phyloP scores from a whole-genome alignment of 331 rosid genomes.

The Dryas integrifolia region DNA sequence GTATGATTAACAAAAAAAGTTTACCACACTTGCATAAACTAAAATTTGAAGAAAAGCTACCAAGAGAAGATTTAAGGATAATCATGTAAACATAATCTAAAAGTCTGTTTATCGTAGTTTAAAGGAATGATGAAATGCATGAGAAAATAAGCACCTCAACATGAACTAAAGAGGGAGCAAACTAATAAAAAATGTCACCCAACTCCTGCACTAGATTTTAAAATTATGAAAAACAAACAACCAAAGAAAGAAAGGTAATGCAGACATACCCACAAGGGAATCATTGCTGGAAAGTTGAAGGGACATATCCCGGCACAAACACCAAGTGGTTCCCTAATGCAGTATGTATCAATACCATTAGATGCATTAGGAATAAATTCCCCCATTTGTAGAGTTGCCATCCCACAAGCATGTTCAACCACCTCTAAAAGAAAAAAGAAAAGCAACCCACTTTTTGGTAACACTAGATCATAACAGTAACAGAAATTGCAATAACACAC shows the following conservation, averaged over 20 bases:
- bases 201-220: not conserved
- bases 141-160: conserved; percentile 7
- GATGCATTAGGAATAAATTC: conserved; percentile 63
- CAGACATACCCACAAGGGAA: conserved; percentile 66
- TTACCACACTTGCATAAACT: no score
- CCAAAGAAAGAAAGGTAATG: conserved; percentile 8
- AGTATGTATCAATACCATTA: conserved; percentile 60
- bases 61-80: not conserved
- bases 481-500: conserved; percentile 21
- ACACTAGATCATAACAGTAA: conserved; percentile 13
- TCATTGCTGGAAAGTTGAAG: conserved; percentile 52
- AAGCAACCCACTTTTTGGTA: conserved; percentile 16
- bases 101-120: not conserved
- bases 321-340: conserved; percentile 74
- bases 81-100: conserved; percentile 14
- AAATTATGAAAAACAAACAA: conserved; percentile 7
- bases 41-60: not conserved
- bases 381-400: conserved; percentile 64
- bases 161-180: not conserved
- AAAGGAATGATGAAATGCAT: not conserved
- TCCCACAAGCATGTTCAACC: conserved; percentile 70
- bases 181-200: not conserved
- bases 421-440: conserved; percentile 46
- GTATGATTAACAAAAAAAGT: not conserved
- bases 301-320: conserved; percentile 86